Percentiles rank a stretch among this genome's conserved stretches.
Conservation (phyloP, 73 alveolate species). For the Tetrahymena malaccensis region DNA sequence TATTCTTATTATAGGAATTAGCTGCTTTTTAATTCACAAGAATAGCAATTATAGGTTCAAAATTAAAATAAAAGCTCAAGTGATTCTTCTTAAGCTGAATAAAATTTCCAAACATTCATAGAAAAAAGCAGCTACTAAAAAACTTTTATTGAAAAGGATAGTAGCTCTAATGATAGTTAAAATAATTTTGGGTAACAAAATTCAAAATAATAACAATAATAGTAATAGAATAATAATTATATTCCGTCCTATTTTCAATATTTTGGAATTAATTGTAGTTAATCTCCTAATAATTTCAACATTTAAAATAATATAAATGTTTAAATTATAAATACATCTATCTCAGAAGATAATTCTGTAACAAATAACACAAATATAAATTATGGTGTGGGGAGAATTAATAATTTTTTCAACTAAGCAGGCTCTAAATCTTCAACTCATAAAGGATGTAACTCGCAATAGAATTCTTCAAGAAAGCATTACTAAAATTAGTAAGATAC, state of each 20-base stretch:
- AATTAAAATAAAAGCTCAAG: background rate
- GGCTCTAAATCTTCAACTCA: background rate
- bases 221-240: background rate
- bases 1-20: background rate
- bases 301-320: background rate
- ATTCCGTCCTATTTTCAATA: background rate
- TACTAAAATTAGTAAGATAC: background rate
- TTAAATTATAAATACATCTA: background rate
- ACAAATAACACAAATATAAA: background rate
- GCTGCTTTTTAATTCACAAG: background rate
- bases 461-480: background rate
- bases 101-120: background rate
- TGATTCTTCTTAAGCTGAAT: background rate
- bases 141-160: background rate
- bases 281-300: background rate
- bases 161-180: background rate
- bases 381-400: background rate
- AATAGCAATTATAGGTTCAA: background rate
- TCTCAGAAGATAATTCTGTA: background rate
- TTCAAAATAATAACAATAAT: background rate
- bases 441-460: background rate
- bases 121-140: background rate
- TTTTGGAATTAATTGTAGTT: background rate
- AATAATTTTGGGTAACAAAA: background rate
- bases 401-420: background rate